These are phyloP conservation scores for Mycena metata DNA, from an alignment of 768 basidiomycete species.

Conservation along the genomic window DNA sequence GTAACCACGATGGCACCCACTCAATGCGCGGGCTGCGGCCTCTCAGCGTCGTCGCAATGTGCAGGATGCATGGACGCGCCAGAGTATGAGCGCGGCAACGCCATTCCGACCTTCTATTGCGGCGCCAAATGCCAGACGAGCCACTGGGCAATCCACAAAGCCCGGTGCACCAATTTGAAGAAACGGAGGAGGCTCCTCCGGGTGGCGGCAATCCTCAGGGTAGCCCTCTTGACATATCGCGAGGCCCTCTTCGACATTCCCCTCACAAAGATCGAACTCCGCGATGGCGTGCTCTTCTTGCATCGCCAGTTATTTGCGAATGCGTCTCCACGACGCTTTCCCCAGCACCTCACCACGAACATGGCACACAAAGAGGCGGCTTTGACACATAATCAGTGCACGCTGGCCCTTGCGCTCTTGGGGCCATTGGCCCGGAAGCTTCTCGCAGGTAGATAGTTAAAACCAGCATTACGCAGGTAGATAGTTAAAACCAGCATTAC, in stretches of 20 bases:
- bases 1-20: constrained; percentile 8
- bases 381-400: constrained; percentile 20
- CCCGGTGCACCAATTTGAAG: constrained; percentile 1
- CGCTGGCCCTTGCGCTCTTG: constrained; percentile 12
- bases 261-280: constrained; percentile 10
- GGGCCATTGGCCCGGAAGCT: constrained; percentile 19
- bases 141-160: constrained; percentile 18
- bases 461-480: too few relatives aligned
- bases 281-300: constrained; percentile 2
- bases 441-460: constrained; percentile 22
- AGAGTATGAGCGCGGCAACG: constrained; percentile 15
- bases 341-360: neutral
- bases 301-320: neutral
- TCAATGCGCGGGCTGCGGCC: constrained; percentile 8
- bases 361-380: constrained; percentile 14
- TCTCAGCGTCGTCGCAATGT: constrained; percentile 17
- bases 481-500: too few relatives aligned
- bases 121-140: constrained; percentile 9
- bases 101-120: constrained; percentile 1
- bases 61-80: constrained; percentile 16
- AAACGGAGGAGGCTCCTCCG: constrained; percentile 11
- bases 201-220: constrained; percentile 11
- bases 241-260: constrained; percentile 15
- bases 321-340: neutral
- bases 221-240: constrained; percentile 13